These are phyloP conservation scores for Starmera quercuum DNA, from an alignment of 805 yeast species.

Conservation along the genomic window DNA sequence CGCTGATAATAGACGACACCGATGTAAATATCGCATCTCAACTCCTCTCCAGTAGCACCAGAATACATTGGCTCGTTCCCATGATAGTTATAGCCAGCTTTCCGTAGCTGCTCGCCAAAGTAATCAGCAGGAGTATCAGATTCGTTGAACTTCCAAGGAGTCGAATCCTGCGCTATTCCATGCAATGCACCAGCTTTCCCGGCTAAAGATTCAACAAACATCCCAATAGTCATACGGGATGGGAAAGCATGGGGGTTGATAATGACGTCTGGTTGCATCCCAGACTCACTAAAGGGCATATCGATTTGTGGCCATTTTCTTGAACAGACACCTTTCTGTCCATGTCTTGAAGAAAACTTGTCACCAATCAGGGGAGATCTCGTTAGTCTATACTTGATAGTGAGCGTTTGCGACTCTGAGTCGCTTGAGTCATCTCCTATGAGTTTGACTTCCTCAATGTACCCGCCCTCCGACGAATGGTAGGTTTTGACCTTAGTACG, in stretches of 20 bases:
- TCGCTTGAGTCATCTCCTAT: slow-evolving; percentile 74
- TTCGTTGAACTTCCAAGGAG: slow-evolving; percentile 94
- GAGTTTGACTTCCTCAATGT: slow-evolving; percentile 89
- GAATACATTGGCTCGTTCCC: slow-evolving; percentile 99
- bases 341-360: slow-evolving; percentile 95
- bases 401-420: slow-evolving; percentile 73
- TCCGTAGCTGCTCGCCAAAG: slow-evolving; percentile 85
- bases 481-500: slow-evolving; percentile 88
- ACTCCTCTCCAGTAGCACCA: slow-evolving; percentile 97
- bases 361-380: slow-evolving; percentile 96
- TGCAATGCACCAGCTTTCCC: slow-evolving; percentile 98
- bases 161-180: slow-evolving; percentile 94
- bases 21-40: slow-evolving; percentile 90
- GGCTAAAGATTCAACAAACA: slow-evolving; percentile 98
- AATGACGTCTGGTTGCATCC: slow-evolving; percentile 95
- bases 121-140: slow-evolving; percentile 93
- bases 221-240: slow-evolving; percentile 99
- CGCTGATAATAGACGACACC: slow-evolving; percentile 98
- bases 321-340: slow-evolving; percentile 97
- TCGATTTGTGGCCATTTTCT: slow-evolving; percentile 96
- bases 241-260: slow-evolving; percentile 99
- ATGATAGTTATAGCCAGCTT: slow-evolving; percentile 93
- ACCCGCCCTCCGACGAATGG: slow-evolving; percentile 92
- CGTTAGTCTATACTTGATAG: slow-evolving; percentile 85
- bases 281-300: slow-evolving; percentile 94